Percentiles rank a stretch among this genome's conserved stretches.
Evolutionary conservation across 768 basidiomycete species (phyloP).

Genomic region (Termitomyces sp.): DNA sequence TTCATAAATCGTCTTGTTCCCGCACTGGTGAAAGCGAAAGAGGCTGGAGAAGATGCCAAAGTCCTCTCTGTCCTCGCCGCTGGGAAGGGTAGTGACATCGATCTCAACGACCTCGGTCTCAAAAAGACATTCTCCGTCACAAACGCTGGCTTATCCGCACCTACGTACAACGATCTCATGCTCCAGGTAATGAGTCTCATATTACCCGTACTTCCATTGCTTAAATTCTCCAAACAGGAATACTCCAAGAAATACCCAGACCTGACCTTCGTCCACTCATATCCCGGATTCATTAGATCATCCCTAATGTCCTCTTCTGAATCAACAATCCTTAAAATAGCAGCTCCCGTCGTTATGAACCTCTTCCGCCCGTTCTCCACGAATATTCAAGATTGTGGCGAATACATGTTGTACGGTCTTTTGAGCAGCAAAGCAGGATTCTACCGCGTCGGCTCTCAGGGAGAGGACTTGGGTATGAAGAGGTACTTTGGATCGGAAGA

Average conservation of each 20-base stretch:
- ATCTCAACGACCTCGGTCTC: slow-evolving; percentile 40
- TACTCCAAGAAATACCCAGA: slow-evolving; percentile 28
- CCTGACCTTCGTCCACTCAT: slow-evolving; percentile 33
- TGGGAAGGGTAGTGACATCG: slow-evolving; percentile 30
- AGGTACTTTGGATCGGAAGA: slow-evolving; percentile 31
- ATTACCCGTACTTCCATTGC: neutral
- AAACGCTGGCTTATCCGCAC: slow-evolving; percentile 23
- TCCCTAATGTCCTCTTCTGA: slow-evolving; percentile 20
- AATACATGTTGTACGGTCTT: slow-evolving; percentile 31
- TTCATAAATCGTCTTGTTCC: slow-evolving; percentile 43
- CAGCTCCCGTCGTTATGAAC: slow-evolving; percentile 13
- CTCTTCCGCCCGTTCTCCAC: slow-evolving; percentile 15
- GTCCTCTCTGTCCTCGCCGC: slow-evolving; percentile 42
- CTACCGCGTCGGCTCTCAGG: slow-evolving; percentile 25
- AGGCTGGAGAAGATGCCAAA: slow-evolving; percentile 45
- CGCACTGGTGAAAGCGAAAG: slow-evolving; percentile 36
- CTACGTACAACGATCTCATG: slow-evolving; percentile 40
- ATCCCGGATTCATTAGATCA: slow-evolving; percentile 36
- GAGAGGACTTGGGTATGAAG: slow-evolving; percentile 27
- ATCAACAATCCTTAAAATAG: slow-evolving; percentile 16
- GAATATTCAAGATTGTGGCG: slow-evolving; percentile 11
- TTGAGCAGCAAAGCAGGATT: slow-evolving; percentile 22
- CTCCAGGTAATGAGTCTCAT: slow-evolving; percentile 25
- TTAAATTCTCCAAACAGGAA: slow-evolving; percentile 20
- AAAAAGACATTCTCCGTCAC: slow-evolving; percentile 31